phyloP scores from a whole-genome alignment of 2,329 filamentous ascomycete genomes.

The Aschersonia sp. region DNA sequence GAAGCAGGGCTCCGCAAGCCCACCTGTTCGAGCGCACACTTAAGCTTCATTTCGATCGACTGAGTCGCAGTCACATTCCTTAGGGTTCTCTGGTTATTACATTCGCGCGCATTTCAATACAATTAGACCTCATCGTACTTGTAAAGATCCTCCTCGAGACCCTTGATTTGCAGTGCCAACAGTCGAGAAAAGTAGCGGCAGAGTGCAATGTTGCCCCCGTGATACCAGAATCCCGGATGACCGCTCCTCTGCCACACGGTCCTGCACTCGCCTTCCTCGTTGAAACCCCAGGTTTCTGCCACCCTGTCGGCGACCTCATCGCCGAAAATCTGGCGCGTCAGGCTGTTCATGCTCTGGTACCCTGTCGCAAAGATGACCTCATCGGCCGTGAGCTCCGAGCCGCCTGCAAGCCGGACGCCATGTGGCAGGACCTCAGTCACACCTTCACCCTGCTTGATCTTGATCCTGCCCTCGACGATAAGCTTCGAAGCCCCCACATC shows the following conservation, averaged over 20 bases:
- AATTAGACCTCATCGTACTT: constrained; percentile 15
- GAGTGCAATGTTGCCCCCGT: constrained; percentile 49
- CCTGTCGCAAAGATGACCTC: constrained; percentile 50
- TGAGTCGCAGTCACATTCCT: too few species aligned
- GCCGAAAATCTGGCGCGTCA: constrained; percentile 46
- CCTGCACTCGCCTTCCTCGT: constrained; percentile 40
- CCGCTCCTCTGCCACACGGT: constrained; percentile 45
- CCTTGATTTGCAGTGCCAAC: constrained; percentile 38
- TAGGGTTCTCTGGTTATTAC: too few species aligned
- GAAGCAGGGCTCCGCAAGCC: too few species aligned
- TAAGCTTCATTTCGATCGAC: too few species aligned
- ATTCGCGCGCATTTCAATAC: too few species aligned
- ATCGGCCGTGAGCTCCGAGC: constrained; percentile 41
- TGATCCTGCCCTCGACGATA: constrained; percentile 49
- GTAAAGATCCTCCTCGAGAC: constrained; percentile 21
- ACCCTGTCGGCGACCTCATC: constrained; percentile 43
- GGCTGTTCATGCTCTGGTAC: constrained; percentile 54
- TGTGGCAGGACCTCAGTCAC: constrained; percentile 33
- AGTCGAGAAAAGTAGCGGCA: constrained; percentile 45
- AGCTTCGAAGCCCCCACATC: constrained; percentile 50
- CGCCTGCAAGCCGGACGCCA: constrained; percentile 36
- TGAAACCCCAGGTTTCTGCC: constrained; percentile 47
- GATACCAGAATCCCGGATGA: constrained; percentile 51
- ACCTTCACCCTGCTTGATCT: constrained; percentile 43
- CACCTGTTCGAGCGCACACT: too few species aligned